These are phyloP conservation scores for Lasiosphaeriaceae sp. DNA, from an alignment of 495 filamentous ascomycete species.

Conservation along the genomic window DNA sequence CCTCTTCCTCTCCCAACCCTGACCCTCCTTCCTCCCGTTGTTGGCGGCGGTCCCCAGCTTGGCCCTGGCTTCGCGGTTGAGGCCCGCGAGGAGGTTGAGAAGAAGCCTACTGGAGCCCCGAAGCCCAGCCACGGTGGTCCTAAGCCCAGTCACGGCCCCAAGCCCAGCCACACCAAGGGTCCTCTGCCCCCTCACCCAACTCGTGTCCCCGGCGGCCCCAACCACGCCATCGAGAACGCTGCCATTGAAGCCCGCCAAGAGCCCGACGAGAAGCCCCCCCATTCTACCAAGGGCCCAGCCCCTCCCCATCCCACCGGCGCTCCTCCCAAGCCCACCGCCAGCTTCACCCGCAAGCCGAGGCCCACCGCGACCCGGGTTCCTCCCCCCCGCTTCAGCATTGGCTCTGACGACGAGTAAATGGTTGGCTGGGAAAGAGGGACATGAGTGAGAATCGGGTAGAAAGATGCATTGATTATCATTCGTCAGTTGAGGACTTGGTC, in stretches of 20 bases:
- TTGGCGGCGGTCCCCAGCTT: too few relatives aligned
- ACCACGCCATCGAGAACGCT: too few relatives aligned
- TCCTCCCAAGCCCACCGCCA: background rate
- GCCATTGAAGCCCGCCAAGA: background rate
- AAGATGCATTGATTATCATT: too few relatives aligned
- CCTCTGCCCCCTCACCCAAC: background rate
- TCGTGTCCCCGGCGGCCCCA: too few relatives aligned
- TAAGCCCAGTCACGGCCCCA: background rate
- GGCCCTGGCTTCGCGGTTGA: too few relatives aligned
- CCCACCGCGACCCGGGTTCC: background rate
- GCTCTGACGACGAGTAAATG: too few relatives aligned
- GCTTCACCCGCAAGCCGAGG: background rate
- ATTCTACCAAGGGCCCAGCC: background rate
- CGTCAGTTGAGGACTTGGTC: too few relatives aligned
- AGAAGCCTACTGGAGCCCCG: too few relatives aligned
- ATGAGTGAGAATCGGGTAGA: too few relatives aligned
- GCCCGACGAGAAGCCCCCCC: constrained; percentile 2
- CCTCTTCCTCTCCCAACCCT: background rate
- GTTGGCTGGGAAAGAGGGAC: too few relatives aligned
- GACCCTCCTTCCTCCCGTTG: background rate
- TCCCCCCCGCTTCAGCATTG: background rate
- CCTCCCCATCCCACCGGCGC: background rate
- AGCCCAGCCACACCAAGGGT: background rate
- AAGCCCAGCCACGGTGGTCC: too few relatives aligned
- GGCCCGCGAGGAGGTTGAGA: too few relatives aligned